Evolutionary conservation across 768 basidiomycete genomes (phyloP), one percentile per base, ranked within the genome.

Genomic region (Leccinum pellstonianum): DNA sequence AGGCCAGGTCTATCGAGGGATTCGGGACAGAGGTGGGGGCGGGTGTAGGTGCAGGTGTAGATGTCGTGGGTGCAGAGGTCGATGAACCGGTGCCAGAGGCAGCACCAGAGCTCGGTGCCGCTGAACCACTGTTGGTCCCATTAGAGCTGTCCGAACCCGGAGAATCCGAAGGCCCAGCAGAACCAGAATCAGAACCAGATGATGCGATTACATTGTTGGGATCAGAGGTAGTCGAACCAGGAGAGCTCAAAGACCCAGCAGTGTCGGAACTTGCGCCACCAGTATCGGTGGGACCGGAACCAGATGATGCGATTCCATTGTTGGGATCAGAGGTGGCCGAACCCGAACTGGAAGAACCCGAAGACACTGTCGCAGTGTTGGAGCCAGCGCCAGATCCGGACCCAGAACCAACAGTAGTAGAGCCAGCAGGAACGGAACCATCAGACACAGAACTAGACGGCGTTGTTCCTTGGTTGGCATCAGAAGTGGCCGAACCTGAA

Each of bases 101-200:
- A 5, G 21, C 27, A 6, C n/a, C 21, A n/a, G 63, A 60, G 15
- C 21, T 43, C 29, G 64, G 15, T 54, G 47, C 23, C 14, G 46
- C 19, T 15, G 54, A 51, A 21, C 31, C 23, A 25, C 10, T 25
- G 35, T 48, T 50, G 19, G 57, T 27, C 1, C 27, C 3, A 11
- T 47, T 35, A 7, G 63, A 52, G 15, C 21, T 48, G 31, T 27
- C 50, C 29, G 66, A 54, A 19, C 57, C 21, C 33, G 59, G 5
- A 9, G 55, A 29, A 29, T 23, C 23, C 48, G 52, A 57, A 37
- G 62, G 35, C 3, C 33, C n/a, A n/a, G 48, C 33, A 41, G 60
- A 38, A 50, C 31, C 21, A 38, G 50, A 38, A 50, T 25, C 21
- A 38, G 50, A 58, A 37, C 25, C 25, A 25, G 25, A 25, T 5